Conservation (phyloP, 148 eudicot species). For the Camellia granthamiana region DNA sequence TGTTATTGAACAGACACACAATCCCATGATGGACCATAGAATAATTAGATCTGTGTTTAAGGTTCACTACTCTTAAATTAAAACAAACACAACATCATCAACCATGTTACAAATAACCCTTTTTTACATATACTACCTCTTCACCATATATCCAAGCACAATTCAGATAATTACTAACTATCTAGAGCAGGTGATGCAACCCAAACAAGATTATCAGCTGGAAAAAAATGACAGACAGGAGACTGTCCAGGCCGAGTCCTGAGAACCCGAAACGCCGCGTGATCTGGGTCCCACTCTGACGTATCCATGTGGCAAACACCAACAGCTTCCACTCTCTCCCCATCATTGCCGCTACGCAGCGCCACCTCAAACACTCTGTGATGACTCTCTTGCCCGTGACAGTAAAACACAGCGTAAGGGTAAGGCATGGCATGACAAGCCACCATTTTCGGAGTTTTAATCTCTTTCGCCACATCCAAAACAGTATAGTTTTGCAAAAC, state of each 20-base stretch:
- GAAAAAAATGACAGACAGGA: conserved; percentile 62
- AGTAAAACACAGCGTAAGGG: conserved; percentile 57
- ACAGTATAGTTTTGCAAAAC: conserved; percentile 35
- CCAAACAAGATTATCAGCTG: conserved; percentile 57
- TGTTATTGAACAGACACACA: no score
- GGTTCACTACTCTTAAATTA: no score
- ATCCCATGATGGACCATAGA: no score
- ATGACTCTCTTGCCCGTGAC: conserved; percentile 49
- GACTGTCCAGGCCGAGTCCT: conserved; percentile 39
- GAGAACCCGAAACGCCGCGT: conserved; percentile 39
- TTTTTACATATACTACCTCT: no score
- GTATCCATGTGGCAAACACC: conserved; percentile 55
- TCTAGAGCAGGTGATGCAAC: conserved; percentile 16
- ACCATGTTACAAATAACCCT: no score
- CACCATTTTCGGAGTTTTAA: conserved; percentile 37
- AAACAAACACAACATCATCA: no score
- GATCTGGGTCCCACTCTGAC: conserved; percentile 42
- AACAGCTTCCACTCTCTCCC: conserved; percentile 29
- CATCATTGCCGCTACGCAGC: conserved; percentile 24
- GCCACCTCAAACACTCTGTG: conserved; percentile 38
- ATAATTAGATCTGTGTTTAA: no score
- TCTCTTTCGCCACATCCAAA: conserved; percentile 27
- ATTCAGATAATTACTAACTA: no score
- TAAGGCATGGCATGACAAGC: conserved; percentile 72
- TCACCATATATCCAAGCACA: not conserved